These are phyloP conservation scores for Aspergillus quadricinctus DNA, from an alignment of 2,329 filamentous ascomycete genomes.

Conservation along the genomic window DNA sequence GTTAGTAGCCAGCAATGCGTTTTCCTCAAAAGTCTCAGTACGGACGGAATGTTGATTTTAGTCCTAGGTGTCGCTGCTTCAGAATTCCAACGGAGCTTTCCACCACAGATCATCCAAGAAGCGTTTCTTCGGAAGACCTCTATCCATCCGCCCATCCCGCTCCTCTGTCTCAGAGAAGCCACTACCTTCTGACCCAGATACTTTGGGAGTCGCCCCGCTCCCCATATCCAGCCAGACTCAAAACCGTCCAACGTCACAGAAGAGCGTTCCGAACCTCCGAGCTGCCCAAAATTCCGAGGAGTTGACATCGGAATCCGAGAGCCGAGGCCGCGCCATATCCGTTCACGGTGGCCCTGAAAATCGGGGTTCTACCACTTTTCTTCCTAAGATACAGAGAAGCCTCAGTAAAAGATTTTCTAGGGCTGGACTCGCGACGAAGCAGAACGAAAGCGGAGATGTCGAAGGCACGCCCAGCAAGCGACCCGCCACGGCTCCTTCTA, in stretches of 20 bases:
- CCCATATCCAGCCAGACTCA: slow-evolving; percentile 9
- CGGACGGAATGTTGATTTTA: slow-evolving; percentile 3
- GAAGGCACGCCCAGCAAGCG: slow-evolving; percentile 8
- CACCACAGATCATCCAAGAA: slow-evolving; percentile 21
- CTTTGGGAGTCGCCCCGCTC: slow-evolving; percentile 6
- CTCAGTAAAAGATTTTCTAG: slow-evolving; percentile 24
- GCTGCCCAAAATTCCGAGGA: slow-evolving; percentile 10
- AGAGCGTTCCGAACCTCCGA: slow-evolving; percentile 16
- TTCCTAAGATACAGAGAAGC: slow-evolving; percentile 14
- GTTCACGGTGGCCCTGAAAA: slow-evolving; percentile 17
- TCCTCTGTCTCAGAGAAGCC: slow-evolving; percentile 23
- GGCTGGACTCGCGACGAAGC: slow-evolving; percentile 16
- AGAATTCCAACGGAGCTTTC: slow-evolving; percentile 4
- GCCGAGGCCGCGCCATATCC: slow-evolving; percentile 19
- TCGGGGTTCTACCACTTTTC: slow-evolving; percentile 6
- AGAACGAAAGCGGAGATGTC: slow-evolving; percentile 13
- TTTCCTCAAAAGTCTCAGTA: neutral
- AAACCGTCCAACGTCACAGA: slow-evolving; percentile 9
- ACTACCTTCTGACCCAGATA: slow-evolving; percentile 25
- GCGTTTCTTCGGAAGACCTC: slow-evolving; percentile 19
- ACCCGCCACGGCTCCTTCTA: slow-evolving; percentile 25
- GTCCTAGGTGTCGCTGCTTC: slow-evolving; percentile 19
- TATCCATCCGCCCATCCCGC: slow-evolving; percentile 3
- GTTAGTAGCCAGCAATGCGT: slow-evolving; percentile 48
- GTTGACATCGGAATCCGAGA: slow-evolving; percentile 8